Base-by-base conservation (phyloP, 2,329 filamentous ascomycete genomes). In the Ambrosiella xylebori region DNA sequence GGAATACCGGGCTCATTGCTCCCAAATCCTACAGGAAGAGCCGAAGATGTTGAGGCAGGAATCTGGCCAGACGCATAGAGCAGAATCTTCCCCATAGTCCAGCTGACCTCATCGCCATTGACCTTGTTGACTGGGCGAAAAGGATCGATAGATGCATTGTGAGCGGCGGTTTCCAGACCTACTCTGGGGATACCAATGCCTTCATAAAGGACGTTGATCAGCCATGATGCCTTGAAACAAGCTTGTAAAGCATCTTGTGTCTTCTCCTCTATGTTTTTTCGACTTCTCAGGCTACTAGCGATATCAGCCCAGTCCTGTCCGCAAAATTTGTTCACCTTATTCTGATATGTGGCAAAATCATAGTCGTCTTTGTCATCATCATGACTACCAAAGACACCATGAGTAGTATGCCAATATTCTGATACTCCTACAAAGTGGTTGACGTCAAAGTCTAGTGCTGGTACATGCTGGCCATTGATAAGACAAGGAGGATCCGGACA, bases 371-470 rank as follows among this genome's bases (percentile, higher is more conserved):
- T 84, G 61, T 80, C 77, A 62, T 87, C 82, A 3, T 81, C 82
- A 51, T 61, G 59, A 13, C 55, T 47, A 7, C 59, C 59, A 64
- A 98, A 97, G 1, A 97, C 84, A 57, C 93, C 89, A 65, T 98
- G 93, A 0, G 93, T 98, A 0, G 91, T 95, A 69, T 98, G 93
- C 91, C 93, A 98, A 70, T 95, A 98, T 67, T 98, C 93, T 0
- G 91, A 97, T 2, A 98, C 91, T 9, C 93, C 93, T 36, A 98
- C 84, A 65, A 98, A 98, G 68, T 96, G 94, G 65, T 98, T 98
- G 40, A 97, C 84, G 62, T 93, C 85, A 66, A 97, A 98, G 68
- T 98, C 93, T 63, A 98, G 96, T 2, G 88, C 87, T 1, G 93
- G 93, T 1, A 93, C 89, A 67, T 97, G 89, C 62, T 91, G 82